Base-by-base conservation (phyloP, 2,329 filamentous ascomycete genomes). In the Dactylellina sp. region DNA sequence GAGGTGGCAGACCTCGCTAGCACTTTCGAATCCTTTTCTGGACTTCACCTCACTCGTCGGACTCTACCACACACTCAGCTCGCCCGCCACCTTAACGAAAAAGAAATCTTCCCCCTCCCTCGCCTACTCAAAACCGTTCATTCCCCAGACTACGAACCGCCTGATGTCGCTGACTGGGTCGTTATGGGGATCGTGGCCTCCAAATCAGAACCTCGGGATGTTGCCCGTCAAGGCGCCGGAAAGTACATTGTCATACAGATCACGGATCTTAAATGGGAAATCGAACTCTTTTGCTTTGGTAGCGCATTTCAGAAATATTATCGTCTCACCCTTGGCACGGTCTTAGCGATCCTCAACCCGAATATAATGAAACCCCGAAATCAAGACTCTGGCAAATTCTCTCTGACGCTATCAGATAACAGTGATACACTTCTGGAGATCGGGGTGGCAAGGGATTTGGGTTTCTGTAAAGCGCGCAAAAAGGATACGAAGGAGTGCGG, bases 231-330 rank as follows among this genome's bases (percentile, higher is more conserved):
- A 52, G 84, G 86, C 7, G 86, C 89, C 61, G 89, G 90, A 55
- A 97, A 96, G 80, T 99, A 96, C 83, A 97, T 99, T 91, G 90
- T 94, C 1, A 84, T 99, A 75, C 91, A 88, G 1, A 84, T 99
- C 1, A 92, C 91, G 0, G 94, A 99, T 80, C 84, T 99, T 9
- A 90, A 92, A 78, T 97, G 89, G 88, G 92, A 97, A 78, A 81
- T 99, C 11, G 93, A 98, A 76, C 86, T 98, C 44, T 98, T 93
- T 78, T 86, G 99, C 12, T 99, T 99, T 81, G 91, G 91, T 78
- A 89, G 90, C 0, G 96, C 92, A 5, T 97, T 98, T 78, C 89
- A 91, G 14, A 89, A 91, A 62, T 99, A 95, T 83, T 98, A 94
- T 90, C 96, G 96, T 80, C 84, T 98, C n/a, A 89, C 89, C 0